These are phyloP conservation scores for Kalaharituber pfeilii DNA, from an alignment of 2,329 filamentous ascomycete genomes.

Conservation along the genomic window DNA sequence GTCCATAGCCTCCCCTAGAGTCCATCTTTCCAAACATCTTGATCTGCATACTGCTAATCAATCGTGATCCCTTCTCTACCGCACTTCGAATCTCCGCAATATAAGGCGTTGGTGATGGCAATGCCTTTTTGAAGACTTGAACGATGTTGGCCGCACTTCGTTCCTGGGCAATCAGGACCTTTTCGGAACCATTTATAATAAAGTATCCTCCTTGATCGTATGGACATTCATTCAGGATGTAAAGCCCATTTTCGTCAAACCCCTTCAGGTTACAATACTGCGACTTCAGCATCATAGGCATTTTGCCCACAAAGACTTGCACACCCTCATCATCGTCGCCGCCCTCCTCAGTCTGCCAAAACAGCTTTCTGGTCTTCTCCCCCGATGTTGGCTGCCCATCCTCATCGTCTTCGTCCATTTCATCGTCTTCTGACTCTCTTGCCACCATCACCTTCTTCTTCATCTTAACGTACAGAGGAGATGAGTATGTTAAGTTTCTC, in stretches of 20 bases:
- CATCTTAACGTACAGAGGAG: conserved; percentile 77
- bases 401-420: conserved; percentile 49
- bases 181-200: conserved; percentile 97
- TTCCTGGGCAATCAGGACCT: conserved; percentile 95
- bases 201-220: conserved; percentile 99
- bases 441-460: conserved; percentile 70
- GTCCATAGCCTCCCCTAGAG: conserved; percentile 53
- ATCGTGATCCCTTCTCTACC: conserved; percentile 82
- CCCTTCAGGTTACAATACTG: conserved; percentile 81
- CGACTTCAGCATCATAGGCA: conserved; percentile 96
- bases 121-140: conserved; percentile 95
- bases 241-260: conserved; percentile 69
- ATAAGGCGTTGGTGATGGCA: conserved; percentile 80
- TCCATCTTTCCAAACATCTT: conserved; percentile 81
- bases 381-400: conserved; percentile 26
- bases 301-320: conserved; percentile 74
- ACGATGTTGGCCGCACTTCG: conserved; percentile 96
- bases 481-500: conserved; percentile 88
- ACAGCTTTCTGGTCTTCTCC: conserved; percentile 25
- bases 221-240: conserved; percentile 85
- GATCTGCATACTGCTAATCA: conserved; percentile 83
- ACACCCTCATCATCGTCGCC: conserved; percentile 36
- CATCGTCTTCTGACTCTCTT: conserved; percentile 39
- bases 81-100: conserved; percentile 93
- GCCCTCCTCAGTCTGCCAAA: conserved; percentile 32